Evolutionary conservation across 441 rosid species (phyloP), one percentile per base, ranked within the genome.

Genomic region (Gossypium gossypioides): DNA sequence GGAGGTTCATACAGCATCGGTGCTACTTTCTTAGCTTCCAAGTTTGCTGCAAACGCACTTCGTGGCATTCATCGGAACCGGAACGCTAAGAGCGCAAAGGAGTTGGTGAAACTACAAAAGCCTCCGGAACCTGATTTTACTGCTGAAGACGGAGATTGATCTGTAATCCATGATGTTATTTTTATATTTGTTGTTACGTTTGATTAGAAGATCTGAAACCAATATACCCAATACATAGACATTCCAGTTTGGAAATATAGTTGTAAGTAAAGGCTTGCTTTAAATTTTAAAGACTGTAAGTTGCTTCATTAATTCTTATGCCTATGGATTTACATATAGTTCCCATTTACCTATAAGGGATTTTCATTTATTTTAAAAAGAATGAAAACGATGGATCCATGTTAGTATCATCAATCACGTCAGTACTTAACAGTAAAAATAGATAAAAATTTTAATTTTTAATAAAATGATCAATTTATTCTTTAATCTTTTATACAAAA

Each of bases 121-220:
- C 95, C 98, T 69, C 92, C 90, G 0, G 96, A 93, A 76, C 98
- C 98, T 10, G 98, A 93, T 80, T 91, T 93, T 75, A 84, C 89
- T 4, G 97, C 90, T 2, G 98, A 93, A 59, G 94, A 88, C 75
- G 83, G 88, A 9, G 96, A 87, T 75, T 92, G 84, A 84, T 72
- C 40, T 72, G 59, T 60, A 9, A 22, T 59, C 59, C 24, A 61
- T 73, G 55, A 7, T 16, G n/a, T 72, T 48, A 13, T 25, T 25
- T 48, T 8, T 5, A 12, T 37, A 13, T 70, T 5, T 62, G 25
- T 70, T 72, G 15, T 59, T 32, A 12, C 59, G 59, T 52, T 22
- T 24, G 52, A 56, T 55, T 32, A 1, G 24, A 50, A 25, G 57
- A 24, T 32, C 52, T 6, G 3, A 32, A 27, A 55, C 9, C 22